These are phyloP conservation scores for Leptodermis oblonga DNA, from an alignment of 257 asterid genomes.

Conservation along the genomic window DNA sequence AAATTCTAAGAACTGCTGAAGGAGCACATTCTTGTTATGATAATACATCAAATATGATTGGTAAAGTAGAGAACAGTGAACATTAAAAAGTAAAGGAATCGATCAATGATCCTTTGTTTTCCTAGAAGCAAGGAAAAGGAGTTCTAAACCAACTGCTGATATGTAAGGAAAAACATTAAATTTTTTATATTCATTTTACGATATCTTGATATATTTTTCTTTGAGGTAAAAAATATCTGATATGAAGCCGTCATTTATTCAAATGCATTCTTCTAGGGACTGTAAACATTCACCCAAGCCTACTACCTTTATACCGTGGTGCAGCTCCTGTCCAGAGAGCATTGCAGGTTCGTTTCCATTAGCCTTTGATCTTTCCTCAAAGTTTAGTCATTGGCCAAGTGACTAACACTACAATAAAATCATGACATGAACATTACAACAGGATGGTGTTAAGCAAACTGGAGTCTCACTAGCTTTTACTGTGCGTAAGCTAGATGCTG, in stretches of 20 bases:
- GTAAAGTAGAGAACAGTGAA: not conserved
- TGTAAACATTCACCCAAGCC: conserved; percentile 87
- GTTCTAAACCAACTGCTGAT: not conserved
- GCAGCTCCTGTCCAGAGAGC: conserved; percentile 99
- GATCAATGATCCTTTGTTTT: not conserved
- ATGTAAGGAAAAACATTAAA: not conserved
- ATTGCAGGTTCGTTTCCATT: conserved; percentile 51
- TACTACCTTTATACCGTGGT: conserved; percentile 94
- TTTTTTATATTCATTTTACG: not conserved
- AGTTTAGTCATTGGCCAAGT: not conserved
- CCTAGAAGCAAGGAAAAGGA: too few relatives aligned
- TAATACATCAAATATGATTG: not conserved
- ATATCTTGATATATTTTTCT: not conserved
- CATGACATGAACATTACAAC: conserved; percentile 13
- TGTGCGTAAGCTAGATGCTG: conserved; percentile 85
- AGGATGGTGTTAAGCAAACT: conserved; percentile 92
- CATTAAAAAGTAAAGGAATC: not conserved
- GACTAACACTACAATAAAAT: not conserved
- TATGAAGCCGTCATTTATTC: conserved; percentile 31
- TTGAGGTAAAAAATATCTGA: conserved; percentile 18
- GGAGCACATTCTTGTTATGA: not conserved
- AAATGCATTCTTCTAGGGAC: conserved; percentile 59
- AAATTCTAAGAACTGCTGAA: not conserved
- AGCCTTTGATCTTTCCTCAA: conserved; percentile 2
- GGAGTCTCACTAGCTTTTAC: conserved; percentile 95